Conservation (phyloP, 1,284 basidiomycete species). For the Fomitopsis pinicola region DNA sequence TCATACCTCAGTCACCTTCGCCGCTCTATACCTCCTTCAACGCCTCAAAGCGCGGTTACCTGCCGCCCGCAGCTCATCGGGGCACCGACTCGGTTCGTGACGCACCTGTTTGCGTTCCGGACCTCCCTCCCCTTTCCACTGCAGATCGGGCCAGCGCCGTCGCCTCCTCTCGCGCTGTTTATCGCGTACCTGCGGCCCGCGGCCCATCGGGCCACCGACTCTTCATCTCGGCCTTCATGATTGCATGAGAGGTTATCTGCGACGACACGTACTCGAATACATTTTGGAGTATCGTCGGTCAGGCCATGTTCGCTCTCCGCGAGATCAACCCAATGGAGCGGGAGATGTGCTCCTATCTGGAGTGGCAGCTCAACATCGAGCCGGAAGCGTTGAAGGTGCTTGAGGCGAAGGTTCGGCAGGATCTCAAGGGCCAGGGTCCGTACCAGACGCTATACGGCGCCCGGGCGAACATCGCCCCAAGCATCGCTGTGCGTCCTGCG, state of each 20-base stretch:
- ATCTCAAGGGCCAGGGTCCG: slow-evolving; percentile 52
- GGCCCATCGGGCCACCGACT: slow-evolving; percentile 90
- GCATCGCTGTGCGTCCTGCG: slow-evolving; percentile 40
- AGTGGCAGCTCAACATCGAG: slow-evolving; percentile 86
- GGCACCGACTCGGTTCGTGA: slow-evolving; percentile 50
- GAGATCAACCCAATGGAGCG: slow-evolving; percentile 97
- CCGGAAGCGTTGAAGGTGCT: slow-evolving; percentile 63
- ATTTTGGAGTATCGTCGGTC: slow-evolving; percentile 91
- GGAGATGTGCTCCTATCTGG: slow-evolving; percentile 90
- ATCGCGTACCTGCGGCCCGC: slow-evolving; percentile 92
- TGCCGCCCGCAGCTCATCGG: slow-evolving; percentile 86
- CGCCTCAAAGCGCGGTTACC: slow-evolving; percentile 90
- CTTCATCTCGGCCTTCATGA: slow-evolving; percentile 94
- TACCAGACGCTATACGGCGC: slow-evolving; percentile 45
- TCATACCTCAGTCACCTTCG: slow-evolving; percentile 79
- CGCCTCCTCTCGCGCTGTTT: slow-evolving; percentile 68
- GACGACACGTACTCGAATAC: slow-evolving; percentile 98
- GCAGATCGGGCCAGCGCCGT: slow-evolving; percentile 42
- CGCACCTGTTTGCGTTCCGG: slow-evolving; percentile 50
- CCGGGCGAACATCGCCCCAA: slow-evolving; percentile 34
- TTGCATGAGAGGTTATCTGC: slow-evolving; percentile 86
- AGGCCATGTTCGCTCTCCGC: slow-evolving; percentile 84
- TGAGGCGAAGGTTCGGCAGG: slow-evolving; percentile 54
- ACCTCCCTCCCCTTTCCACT: slow-evolving; percentile 34
- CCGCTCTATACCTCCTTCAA: slow-evolving; percentile 81